A percentile compares a stretch with the other conserved stretches of the same genome.
These are phyloP conservation scores for Solanum chiquidenum DNA, from an alignment of 257 asterid genomes.

Conservation along the genomic window DNA sequence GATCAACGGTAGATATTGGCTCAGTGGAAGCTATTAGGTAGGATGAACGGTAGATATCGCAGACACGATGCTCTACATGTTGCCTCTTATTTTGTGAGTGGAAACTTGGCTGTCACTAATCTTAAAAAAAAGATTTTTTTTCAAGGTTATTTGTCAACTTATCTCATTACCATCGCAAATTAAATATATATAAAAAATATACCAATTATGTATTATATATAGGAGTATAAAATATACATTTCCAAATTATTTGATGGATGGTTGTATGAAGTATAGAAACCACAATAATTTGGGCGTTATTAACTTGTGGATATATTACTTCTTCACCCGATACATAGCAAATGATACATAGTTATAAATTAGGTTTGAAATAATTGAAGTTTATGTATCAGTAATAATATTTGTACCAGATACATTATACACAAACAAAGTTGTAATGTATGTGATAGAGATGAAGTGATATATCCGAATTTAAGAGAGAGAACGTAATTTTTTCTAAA, in stretches of 20 bases:
- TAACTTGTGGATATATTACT: too few species aligned
- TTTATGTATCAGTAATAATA: too few species aligned
- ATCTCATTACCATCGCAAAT: not conserved
- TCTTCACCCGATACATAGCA: too few species aligned
- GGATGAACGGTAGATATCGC: not conserved
- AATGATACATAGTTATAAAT: too few species aligned
- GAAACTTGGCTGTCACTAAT: not conserved
- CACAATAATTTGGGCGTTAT: too few species aligned
- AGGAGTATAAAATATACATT: not conserved
- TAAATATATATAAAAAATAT: too few species aligned
- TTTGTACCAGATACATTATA: too few species aligned
- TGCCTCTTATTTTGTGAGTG: not conserved
- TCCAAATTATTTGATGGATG: not conserved
- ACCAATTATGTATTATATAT: not conserved
- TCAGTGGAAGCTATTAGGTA: not conserved
- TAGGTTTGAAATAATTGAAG: rapidly evolving
- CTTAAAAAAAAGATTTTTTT: not conserved
- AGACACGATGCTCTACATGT: not conserved
- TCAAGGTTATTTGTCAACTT: not conserved
- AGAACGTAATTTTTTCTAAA: too few species aligned
- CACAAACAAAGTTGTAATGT: too few species aligned
- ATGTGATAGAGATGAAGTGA: too few species aligned
- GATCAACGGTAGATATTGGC: not conserved
- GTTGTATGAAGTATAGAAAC: too few species aligned
- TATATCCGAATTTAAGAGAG: too few species aligned